Conservation (phyloP, 179 eudicot species). For the Spergularia azorica region DNA sequence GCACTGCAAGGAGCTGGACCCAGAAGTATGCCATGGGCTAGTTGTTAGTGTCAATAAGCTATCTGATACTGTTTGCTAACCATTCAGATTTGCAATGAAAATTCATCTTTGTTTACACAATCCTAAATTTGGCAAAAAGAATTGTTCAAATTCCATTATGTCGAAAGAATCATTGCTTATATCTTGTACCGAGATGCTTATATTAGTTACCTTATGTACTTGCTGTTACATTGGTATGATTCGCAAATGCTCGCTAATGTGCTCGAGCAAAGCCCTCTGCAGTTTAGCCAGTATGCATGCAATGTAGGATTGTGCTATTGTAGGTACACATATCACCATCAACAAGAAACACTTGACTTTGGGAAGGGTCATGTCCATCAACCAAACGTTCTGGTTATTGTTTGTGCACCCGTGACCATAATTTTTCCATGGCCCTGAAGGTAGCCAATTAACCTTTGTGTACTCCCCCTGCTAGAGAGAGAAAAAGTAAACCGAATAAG, state of each 20-base stretch:
- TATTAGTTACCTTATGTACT: not conserved
- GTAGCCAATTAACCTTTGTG: too few relatives aligned
- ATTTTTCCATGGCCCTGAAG: too few relatives aligned
- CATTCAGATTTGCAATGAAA: slow-evolving; percentile 9
- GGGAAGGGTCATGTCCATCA: too few relatives aligned
- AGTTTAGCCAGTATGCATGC: not conserved
- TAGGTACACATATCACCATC: too few relatives aligned
- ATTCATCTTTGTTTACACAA: slow-evolving; percentile 9
- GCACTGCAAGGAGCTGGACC: slow-evolving; percentile 30
- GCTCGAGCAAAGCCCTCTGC: not conserved
- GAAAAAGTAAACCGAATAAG: too few relatives aligned
- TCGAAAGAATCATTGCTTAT: not conserved
- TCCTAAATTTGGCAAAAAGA: not conserved
- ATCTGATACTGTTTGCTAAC: slow-evolving; percentile 11
- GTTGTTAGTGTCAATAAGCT: not conserved
- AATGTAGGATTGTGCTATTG: too few relatives aligned
- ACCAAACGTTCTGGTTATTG: too few relatives aligned
- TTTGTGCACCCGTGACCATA: too few relatives aligned
- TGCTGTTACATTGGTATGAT: not conserved
- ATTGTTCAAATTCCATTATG: slow-evolving; percentile 2
- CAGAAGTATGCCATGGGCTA: slow-evolving; percentile 27
- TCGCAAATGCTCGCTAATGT: not conserved
- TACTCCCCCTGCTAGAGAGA: too few relatives aligned
- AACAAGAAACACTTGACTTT: too few relatives aligned
- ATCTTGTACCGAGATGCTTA: not conserved